Conservation (phyloP, 768 basidiomycete species). For the Pleurotus tuber-regium region DNA sequence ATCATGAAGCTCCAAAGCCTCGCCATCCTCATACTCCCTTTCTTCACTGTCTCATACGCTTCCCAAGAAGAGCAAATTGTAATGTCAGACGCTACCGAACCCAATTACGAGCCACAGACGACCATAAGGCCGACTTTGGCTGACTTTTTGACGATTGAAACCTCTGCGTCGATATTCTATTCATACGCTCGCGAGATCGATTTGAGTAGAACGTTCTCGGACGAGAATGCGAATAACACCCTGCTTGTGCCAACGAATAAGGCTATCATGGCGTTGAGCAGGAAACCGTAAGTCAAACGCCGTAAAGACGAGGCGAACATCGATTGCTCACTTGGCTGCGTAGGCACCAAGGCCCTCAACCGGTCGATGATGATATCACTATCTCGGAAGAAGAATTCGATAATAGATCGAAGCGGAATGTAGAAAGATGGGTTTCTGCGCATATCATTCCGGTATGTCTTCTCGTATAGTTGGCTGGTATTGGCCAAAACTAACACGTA, state of each 20-base stretch:
- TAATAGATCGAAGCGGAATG: conserved; percentile 55
- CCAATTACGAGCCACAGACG: conserved; percentile 33
- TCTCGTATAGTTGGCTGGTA: not conserved
- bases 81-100: conserved; percentile 19
- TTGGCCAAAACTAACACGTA: not conserved
- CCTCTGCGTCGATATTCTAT: conserved; percentile 78
- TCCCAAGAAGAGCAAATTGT: conserved; percentile 33
- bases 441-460: conserved; percentile 76
- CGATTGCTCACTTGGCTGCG: conserved; percentile 5
- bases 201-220: conserved; percentile 50
- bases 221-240: conserved; percentile 41
- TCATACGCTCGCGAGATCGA: conserved; percentile 75
- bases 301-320: not conserved
- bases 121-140: conserved; percentile 55
- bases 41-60: conserved; percentile 25
- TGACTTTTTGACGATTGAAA: conserved; percentile 77
- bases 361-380: conserved; percentile 41
- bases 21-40: conserved; percentile 27
- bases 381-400: conserved; percentile 71
- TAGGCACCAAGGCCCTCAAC: conserved; percentile 59
- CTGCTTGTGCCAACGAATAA: conserved; percentile 85
- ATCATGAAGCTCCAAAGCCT: conserved; percentile 34
- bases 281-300: conserved; percentile 71
- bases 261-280: conserved; percentile 75
- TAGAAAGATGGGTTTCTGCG: conserved; percentile 76